phyloP scores from a whole-genome alignment of 257 asterid species.

The Catharanthus roseus region DNA sequence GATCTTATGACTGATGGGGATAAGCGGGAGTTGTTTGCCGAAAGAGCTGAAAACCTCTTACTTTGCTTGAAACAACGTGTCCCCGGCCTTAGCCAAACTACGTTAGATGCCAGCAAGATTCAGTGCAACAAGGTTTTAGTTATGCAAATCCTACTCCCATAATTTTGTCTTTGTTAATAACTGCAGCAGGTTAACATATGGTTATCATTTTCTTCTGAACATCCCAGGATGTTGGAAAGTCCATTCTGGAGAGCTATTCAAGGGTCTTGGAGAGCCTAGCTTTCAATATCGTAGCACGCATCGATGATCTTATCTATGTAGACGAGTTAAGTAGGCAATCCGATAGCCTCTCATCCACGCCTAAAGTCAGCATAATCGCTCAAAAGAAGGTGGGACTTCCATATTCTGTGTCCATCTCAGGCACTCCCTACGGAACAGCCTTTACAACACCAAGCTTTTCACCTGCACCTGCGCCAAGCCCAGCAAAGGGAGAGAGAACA shows the following conservation, averaged over 20 bases:
- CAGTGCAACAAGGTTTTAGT: constrained; percentile 75
- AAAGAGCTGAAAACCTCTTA: constrained; percentile 75
- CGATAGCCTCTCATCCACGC: constrained; percentile 38
- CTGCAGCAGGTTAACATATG: neutral
- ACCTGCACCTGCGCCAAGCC: constrained; percentile 46
- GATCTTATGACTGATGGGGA: constrained; percentile 78
- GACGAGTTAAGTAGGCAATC: constrained; percentile 64
- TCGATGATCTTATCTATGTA: constrained; percentile 80
- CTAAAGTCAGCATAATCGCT: constrained; percentile 29
- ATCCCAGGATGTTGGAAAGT: constrained; percentile 81
- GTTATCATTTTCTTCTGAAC: neutral
- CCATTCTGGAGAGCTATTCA: constrained; percentile 93
- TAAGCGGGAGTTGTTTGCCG: constrained; percentile 62
- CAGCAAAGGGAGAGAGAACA: constrained; percentile 56
- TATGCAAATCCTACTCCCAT: neutral
- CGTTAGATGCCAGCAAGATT: constrained; percentile 72
- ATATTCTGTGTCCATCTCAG: constrained; percentile 38
- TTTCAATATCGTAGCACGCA: constrained; percentile 67
- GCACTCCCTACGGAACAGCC: constrained; percentile 60
- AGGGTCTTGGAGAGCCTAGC: constrained; percentile 93
- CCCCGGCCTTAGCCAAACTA: constrained; percentile 76
- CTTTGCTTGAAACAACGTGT: constrained; percentile 64
- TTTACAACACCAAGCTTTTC: constrained; percentile 57
- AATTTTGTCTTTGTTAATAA: neutral
- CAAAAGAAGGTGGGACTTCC: constrained; percentile 50